phyloP scores from a whole-genome alignment of 352 stramenopile genomes.

The Vaucheria bursata region DNA sequence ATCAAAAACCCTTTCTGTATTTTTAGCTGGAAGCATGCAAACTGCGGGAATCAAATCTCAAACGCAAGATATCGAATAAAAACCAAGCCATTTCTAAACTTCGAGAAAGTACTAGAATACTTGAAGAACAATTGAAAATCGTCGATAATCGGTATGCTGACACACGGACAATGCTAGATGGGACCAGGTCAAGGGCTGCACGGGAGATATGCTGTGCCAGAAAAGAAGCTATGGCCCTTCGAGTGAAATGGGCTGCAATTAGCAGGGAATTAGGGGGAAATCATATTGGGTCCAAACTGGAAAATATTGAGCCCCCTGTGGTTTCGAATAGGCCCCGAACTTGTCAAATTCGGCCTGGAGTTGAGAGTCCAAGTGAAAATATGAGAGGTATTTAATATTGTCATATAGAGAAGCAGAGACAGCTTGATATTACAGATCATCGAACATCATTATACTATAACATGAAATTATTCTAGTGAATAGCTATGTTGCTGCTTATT shows the following conservation, averaged over 20 bases:
- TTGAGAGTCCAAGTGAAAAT: too few relatives aligned
- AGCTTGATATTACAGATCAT: too few relatives aligned
- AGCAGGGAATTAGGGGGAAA: constrained; percentile 3
- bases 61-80: constrained; percentile 68
- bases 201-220: constrained; percentile 62
- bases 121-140: constrained; percentile 87
- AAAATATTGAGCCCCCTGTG: too few relatives aligned
- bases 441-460: too few relatives aligned
- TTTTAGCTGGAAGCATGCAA: constrained; percentile 63
- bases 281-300: too few relatives aligned
- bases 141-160: constrained; percentile 91
- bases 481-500: too few relatives aligned
- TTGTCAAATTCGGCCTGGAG: too few relatives aligned
- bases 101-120: constrained; percentile 78
- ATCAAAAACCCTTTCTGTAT: neutral
- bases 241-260: constrained; percentile 39
- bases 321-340: too few relatives aligned
- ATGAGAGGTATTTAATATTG: too few relatives aligned
- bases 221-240: constrained; percentile 46
- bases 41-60: constrained; percentile 57
- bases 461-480: too few relatives aligned
- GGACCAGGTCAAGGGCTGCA: constrained; percentile 69
- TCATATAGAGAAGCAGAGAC: too few relatives aligned
- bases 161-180: constrained; percentile 87
- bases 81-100: constrained; percentile 76